These are phyloP conservation scores for Schizonepeta tenuifolia DNA, from an alignment of 257 asterid species.

Conservation along the genomic window DNA sequence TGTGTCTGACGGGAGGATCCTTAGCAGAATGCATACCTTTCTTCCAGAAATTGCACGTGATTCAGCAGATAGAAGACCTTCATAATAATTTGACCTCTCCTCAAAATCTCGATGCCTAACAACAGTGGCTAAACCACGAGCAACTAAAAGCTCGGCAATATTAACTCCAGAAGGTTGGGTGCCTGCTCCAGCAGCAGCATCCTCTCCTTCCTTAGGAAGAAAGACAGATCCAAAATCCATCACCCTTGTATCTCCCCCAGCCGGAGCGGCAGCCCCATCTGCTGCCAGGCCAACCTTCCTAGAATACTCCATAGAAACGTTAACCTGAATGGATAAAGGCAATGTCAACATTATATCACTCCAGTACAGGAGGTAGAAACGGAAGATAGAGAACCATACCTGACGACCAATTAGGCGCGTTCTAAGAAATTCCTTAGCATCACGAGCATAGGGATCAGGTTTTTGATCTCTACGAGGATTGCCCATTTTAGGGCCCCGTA, in stretches of 20 bases:
- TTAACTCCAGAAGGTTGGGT: conserved; percentile 66
- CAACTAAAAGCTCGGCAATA: conserved; percentile 86
- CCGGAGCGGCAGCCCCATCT: conserved; percentile 68
- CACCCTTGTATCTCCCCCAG: conserved; percentile 68
- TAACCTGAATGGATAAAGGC: conserved; percentile 56
- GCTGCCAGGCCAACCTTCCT: conserved; percentile 74
- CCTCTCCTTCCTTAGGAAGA: conserved; percentile 78
- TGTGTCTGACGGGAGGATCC: conserved; percentile 87
- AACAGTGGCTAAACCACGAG: conserved; percentile 91
- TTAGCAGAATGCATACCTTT: conserved; percentile 89
- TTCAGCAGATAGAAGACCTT: conserved; percentile 88
- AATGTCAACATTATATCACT: conserved; percentile 24
- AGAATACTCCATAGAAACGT: conserved; percentile 96
- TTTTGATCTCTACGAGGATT: conserved; percentile 95
- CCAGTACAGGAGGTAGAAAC: not conserved
- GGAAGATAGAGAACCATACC: conserved; percentile 48
- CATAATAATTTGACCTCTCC: conserved; percentile 92
- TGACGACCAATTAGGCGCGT: conserved; percentile 89
- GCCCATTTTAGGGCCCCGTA: conserved; percentile 91
- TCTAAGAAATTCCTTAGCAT: conserved; percentile 92
- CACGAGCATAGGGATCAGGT: conserved; percentile 96
- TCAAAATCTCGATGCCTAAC: conserved; percentile 98
- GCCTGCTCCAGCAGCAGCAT: conserved; percentile 53
- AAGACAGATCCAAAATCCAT: conserved; percentile 98
- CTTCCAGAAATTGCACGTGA: conserved; percentile 82